Evolutionary conservation across 1,284 basidiomycete species (phyloP).

Genomic region (Pyrrhoderma noxium): DNA sequence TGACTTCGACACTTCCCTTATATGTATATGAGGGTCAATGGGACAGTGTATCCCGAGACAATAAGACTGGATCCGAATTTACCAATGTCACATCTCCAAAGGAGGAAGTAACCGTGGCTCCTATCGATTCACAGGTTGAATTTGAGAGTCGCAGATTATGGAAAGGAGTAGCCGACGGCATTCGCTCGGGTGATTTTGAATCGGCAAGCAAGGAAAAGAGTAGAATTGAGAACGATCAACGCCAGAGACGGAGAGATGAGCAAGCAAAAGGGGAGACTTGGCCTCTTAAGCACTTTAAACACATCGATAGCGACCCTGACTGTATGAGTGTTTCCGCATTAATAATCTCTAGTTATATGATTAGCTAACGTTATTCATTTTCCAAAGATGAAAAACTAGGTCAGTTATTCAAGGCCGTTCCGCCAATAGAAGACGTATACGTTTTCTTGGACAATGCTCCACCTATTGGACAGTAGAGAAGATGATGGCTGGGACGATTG

Average conservation of each 20-base stretch:
- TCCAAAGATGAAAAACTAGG: conserved; percentile 55
- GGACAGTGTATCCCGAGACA: conserved; percentile 65
- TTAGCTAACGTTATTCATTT: conserved; percentile 3
- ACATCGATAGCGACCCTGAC: conserved; percentile 58
- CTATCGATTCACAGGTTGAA: conserved; percentile 51
- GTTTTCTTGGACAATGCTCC: conserved; percentile 50
- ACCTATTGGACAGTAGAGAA: not conserved
- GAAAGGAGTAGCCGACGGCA: conserved; percentile 85
- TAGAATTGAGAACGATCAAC: conserved; percentile 92
- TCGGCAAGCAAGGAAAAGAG: conserved; percentile 86
- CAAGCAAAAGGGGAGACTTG: conserved; percentile 63
- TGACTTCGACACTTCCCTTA: conserved; percentile 30
- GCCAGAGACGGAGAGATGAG: conserved; percentile 86
- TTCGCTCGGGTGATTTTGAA: conserved; percentile 87
- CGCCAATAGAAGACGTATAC: conserved; percentile 62
- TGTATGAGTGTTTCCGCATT: conserved; percentile 43
- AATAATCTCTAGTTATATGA: not conserved
- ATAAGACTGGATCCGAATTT: conserved; percentile 42
- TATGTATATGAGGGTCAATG: conserved; percentile 83
- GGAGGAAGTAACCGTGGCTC: conserved; percentile 66
- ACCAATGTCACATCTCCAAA: conserved; percentile 59
- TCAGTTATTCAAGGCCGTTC: conserved; percentile 42
- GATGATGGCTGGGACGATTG: too few relatives aligned
- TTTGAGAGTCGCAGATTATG: conserved; percentile 89
- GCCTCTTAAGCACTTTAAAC: conserved; percentile 70